Base-by-base conservation (phyloP, 2,329 filamentous ascomycete genomes). In the Cordyceps cateniannulata region DNA sequence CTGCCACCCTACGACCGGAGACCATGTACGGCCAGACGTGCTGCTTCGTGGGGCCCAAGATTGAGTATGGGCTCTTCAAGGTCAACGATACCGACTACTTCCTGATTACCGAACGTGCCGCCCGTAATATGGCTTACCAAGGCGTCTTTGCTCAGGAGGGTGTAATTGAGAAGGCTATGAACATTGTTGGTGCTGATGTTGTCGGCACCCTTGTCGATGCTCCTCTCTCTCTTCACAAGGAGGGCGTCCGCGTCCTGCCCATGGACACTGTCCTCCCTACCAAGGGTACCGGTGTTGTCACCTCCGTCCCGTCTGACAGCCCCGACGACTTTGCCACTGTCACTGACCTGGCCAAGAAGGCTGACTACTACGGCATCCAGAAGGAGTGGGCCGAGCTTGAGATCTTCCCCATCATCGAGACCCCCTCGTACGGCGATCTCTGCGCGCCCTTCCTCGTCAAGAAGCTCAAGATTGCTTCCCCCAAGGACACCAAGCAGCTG, bases 1-100 rank as follows among this genome's bases (percentile, higher is more conserved):
- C 95, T 14, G 95, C 95, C 18, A 98, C 95, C 60, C 83, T 99
- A 63, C 84, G 95, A 64, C 91, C 95, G 2, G 95, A 99, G 80
- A 99, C 95, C 40, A 98, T 99, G 93, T 99, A 98, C 72, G 96
- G 96, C 45, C 95, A 98, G 76, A 96, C 87, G 4, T 96, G 91
- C 77, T 96, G 93, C 73, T 99, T 98, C 68, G 91, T 99, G 52
- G 91, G 92, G 3, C 93, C 95, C 10, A 90, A 89, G 71, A 89
- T 98, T 69, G 85, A 81, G 49, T 99, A 99, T 70, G 93, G 93
- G 55, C 78, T 99, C 64, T 97, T 91, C 81, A 90, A 91, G 74
- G 85, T 86, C 60, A 84, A 83, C 24, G 83, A 89, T 64, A 88
- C 85, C 65, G 89, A 96, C 67, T 96, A 91, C 76, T 95, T 87